phyloP scores from a whole-genome alignment of 1,284 basidiomycete genomes.

The Ganoderma leucocontextum region DNA sequence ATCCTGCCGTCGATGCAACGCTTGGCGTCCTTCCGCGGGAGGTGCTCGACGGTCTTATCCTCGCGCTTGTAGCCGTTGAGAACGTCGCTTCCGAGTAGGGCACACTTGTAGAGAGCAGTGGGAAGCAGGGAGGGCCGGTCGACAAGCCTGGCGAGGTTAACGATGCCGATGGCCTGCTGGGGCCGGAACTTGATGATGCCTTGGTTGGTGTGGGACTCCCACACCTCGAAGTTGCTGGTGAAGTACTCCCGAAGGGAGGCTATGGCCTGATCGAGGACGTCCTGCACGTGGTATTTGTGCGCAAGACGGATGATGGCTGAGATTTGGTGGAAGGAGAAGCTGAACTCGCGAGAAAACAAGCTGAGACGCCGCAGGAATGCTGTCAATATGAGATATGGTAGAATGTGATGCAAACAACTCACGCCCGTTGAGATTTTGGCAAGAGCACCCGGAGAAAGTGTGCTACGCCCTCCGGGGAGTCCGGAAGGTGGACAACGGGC shows the following conservation, averaged over 20 bases:
- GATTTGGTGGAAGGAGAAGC: no score
- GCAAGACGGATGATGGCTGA: constrained; percentile 1
- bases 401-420: no score
- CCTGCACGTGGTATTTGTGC: constrained; percentile 1
- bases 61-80: not conserved
- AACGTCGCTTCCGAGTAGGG: not conserved
- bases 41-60: not conserved
- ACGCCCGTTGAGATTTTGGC: not conserved
- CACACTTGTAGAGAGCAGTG: not conserved
- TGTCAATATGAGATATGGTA: no score
- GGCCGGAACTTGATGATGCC: not conserved
- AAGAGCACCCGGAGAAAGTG: constrained; percentile 14
- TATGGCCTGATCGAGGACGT: not conserved
- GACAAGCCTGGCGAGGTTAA: not conserved
- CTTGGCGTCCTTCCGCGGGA: not conserved
- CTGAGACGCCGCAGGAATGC: no score
- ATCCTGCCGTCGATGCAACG: not conserved
- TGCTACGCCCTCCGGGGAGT: constrained; percentile 19
- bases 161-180: not conserved
- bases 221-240: constrained; percentile 8
- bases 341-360: no score
- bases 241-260: not conserved
- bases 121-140: not conserved
- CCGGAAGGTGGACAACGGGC: constrained; percentile 25
- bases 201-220: not conserved